Evolutionary conservation across 371 early-diverging fungal genomes (phyloP), one percentile per base, ranked within the genome.

Genomic region (Mucor saturninus): DNA sequence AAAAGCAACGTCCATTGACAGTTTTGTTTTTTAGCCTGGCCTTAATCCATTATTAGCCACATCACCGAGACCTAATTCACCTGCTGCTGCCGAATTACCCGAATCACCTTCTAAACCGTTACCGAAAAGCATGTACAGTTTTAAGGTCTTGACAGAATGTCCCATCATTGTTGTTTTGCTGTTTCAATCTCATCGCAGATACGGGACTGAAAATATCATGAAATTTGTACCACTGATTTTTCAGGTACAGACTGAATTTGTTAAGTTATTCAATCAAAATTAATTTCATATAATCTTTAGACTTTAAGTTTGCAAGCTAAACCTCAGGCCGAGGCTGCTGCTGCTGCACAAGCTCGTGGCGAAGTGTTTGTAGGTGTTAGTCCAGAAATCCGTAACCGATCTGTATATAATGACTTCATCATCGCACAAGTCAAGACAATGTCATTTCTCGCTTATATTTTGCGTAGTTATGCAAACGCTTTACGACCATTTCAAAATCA

Each of bases 121-220:
- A 4, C 83, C 83, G 11, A 86, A 77, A 61, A 92, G 94, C 62
- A 73, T 93, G 72, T 85, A 81, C 62, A 95, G 95, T 62, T 98
- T 99, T 84, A 98, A 98, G 73, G 97, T 98, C 13, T 68, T 98
- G 64, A 94, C 95, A 0, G 99, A 99, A 66, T 95, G 96, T 65
- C 99, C 99, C 0, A 93, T 97, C 31, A 97, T 98, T 51, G 92
- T 98, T 14, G 98, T 97, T 1, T 78, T 98, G 8, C 76, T 98
- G 7, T 94, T 98, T 67, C 97, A 97, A 80, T 83, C 86, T 5
- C 85, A 95, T 79, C 85, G 92, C 31, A 86, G 90, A 53, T 89
- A 87, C 52, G 93, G 94, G 7, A 82, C 83, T 30, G 84, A 84
- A 31, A 93, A 93, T 64, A 91, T 97, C 13, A 86, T 87, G 57